Evolutionary conservation across 2,329 filamentous ascomycete species (phyloP), one percentile per base, ranked within the genome.

Genomic region (Nemania abortiva): DNA sequence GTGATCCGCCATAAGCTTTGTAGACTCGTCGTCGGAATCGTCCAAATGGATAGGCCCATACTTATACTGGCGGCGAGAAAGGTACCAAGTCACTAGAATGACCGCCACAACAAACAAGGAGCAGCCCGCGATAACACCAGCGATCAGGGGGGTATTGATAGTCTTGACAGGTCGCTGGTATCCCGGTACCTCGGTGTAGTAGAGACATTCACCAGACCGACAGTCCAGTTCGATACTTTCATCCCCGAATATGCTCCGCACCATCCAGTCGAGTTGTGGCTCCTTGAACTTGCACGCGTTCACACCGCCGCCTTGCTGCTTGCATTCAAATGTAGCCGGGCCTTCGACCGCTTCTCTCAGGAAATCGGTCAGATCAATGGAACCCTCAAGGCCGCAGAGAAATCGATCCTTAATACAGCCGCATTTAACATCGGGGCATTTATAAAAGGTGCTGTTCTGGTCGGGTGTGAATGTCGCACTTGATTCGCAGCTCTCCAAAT

Each of bases 61-160:
- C 81, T 79, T 88, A 74, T 87, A 84, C 73, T 87, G 89, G 74
- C 94, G 89, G 69, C 94, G 89, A 7, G 94, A 94, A 6, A 98
- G 84, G 78, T 97, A 97, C 94, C 95, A 99, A 22, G 94, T 89
- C 0, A 89, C 77, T 18, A 98, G 82, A 56, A 98, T 93, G 59
- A 95, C 89, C 1, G 90, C 92, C n/a, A 97, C 94, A 13, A 99
- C 86, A 77, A 98, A 97, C 0, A 99, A 85, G 0, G 92, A 92
- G 76, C 90, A 92, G 6, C 89, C 91, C 27, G 94, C 95, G 76
- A 99, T 98, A 55, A 98, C 92, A 15, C 93, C 92, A 11, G 97
- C 95, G 74, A 99, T 99, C 57, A 99, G 86, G 2, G 95, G 96
- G 0, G 95, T 98, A 80, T 99, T 99, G 82, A 99, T 98, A 78